Conservation (phyloP, 2,329 filamentous ascomycete genomes). For the Sporothrix brasiliensis region DNA sequence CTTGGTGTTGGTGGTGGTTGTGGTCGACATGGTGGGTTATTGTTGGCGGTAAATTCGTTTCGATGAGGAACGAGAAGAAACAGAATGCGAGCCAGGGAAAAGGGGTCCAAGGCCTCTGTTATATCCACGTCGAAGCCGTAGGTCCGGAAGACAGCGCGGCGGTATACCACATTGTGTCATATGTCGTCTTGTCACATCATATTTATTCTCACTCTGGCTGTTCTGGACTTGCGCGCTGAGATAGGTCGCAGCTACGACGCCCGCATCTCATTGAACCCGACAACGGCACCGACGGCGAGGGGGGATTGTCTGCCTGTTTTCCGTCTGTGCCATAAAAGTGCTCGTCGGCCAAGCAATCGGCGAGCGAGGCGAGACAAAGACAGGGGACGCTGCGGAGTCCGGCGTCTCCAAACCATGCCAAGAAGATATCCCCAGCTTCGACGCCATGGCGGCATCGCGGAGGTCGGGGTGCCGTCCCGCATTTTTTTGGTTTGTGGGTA, state of each 20-base stretch:
- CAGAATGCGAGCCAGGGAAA: background rate
- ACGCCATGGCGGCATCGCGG: conserved; percentile 12
- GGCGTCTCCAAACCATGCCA: background rate
- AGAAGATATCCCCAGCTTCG: background rate
- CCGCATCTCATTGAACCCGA: background rate
- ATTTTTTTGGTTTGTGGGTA: background rate
- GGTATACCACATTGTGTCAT: conserved; percentile 26
- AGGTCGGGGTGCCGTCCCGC: background rate
- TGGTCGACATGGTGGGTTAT: background rate
- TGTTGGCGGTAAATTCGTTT: background rate
- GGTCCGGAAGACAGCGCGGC: background rate
- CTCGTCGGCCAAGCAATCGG: conserved; percentile 9
- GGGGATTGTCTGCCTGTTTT: background rate
- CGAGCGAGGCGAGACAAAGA: background rate
- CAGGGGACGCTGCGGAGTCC: background rate
- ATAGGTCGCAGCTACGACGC: background rate
- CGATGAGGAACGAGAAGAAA: background rate
- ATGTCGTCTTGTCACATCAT: conserved; percentile 29
- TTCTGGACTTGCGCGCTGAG: background rate
- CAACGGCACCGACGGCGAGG: conserved; percentile 23
- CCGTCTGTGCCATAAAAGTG: background rate
- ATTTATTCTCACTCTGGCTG: background rate
- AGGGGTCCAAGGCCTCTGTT: background rate
- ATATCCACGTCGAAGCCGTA: background rate
- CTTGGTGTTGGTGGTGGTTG: conserved; percentile 31